Percentiles rank a stretch among this genome's conserved stretches.
phyloP scores from a whole-genome alignment of 345 rosid species.

The Aethionema arabicum region DNA sequence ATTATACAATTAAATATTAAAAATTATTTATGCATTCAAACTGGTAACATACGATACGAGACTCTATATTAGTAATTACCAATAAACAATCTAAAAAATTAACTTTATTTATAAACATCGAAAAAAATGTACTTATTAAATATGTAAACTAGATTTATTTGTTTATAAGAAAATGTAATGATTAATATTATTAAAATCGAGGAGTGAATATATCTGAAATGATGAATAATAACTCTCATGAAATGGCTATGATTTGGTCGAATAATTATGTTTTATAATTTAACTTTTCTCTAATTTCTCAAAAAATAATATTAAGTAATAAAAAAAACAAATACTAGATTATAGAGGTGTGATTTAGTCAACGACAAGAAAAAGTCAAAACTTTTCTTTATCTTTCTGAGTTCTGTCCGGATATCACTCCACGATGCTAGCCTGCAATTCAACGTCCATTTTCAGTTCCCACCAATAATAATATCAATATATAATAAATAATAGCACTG shows the following conservation, averaged over 20 bases:
- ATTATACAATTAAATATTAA: too few species aligned
- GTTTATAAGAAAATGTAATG: too few species aligned
- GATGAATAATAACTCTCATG: too few species aligned
- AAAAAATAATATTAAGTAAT: neutral
- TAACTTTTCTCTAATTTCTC: neutral
- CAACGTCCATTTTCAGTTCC: conserved; percentile 25
- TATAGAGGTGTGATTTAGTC: conserved; percentile 9
- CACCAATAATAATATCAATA: conserved; percentile 11
- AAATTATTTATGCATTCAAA: too few species aligned
- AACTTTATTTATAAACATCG: too few species aligned
- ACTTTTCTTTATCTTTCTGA: conserved; percentile 15
- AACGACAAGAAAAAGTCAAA: conserved; percentile 36
- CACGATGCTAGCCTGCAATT: conserved; percentile 37
- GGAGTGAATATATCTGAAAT: too few species aligned
- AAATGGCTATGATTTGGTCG: conserved; percentile 1
- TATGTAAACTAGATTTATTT: too few species aligned
- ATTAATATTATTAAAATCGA: too few species aligned
- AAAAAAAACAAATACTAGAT: conserved; percentile 4
- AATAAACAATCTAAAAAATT: too few species aligned
- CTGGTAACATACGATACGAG: too few species aligned
- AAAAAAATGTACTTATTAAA: too few species aligned
- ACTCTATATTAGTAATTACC: too few species aligned
- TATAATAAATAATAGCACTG: conserved; percentile 7
- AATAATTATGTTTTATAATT: conserved; percentile 22
- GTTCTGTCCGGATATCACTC: conserved; percentile 35